Evolutionary conservation across 2,329 filamentous ascomycete species (phyloP).

Genomic region (Blumeria graminis): DNA sequence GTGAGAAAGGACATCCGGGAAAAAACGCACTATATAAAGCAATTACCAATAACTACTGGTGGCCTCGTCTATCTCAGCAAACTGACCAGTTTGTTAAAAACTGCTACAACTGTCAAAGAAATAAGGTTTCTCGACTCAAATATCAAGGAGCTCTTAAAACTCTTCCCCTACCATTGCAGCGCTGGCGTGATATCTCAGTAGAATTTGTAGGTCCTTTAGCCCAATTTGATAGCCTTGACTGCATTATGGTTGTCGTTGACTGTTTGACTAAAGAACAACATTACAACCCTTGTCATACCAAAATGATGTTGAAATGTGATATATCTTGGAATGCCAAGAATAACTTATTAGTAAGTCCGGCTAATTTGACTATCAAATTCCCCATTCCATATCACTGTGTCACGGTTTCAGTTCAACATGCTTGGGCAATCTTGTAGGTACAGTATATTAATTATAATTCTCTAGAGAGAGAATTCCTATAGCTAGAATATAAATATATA

Average conservation of each 20-base stretch:
- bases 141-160: not conserved
- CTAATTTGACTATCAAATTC: too few species aligned
- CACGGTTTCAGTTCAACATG: too few species aligned
- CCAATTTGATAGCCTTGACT: not conserved
- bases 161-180: not conserved
- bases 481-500: too few species aligned
- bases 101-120: not conserved
- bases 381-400: too few species aligned
- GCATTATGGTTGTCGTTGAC: not conserved
- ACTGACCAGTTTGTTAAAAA: not conserved
- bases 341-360: too few species aligned
- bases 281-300: not conserved
- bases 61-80: not conserved
- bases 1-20: not conserved
- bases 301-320: too few species aligned
- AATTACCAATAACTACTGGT: not conserved
- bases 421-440: too few species aligned
- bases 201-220: not conserved
- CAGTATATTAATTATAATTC: too few species aligned
- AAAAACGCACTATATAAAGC: not conserved
- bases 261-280: not conserved
- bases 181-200: not conserved
- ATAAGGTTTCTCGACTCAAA: not conserved
- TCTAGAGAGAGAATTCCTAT: too few species aligned
- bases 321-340: too few species aligned